phyloP scores from a whole-genome alignment of 768 basidiomycete genomes.

The Leccinum longicurvipes region DNA sequence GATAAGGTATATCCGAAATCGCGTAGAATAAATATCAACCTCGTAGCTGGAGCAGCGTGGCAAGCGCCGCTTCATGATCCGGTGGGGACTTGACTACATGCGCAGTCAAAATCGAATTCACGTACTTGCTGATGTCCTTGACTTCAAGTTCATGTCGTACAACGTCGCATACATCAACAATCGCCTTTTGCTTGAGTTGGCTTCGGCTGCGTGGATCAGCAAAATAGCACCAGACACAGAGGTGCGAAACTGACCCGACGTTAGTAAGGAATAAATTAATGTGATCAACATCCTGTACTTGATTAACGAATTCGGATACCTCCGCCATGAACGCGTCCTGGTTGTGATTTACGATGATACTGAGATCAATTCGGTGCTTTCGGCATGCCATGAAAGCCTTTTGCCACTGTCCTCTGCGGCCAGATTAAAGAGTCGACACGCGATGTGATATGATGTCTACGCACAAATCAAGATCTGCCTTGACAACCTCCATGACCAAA shows the following conservation, averaged over 20 bases:
- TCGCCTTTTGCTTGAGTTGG: conserved; percentile 50
- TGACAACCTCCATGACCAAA: conserved; percentile 82
- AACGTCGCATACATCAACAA: conserved; percentile 72
- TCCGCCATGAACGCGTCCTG: conserved; percentile 60
- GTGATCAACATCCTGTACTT: conserved; percentile 86
- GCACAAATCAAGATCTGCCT: conserved; percentile 66
- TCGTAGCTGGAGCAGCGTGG: conserved; percentile 70
- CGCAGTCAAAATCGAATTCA: conserved; percentile 89
- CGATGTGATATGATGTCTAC: neutral
- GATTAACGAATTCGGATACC: conserved; percentile 70
- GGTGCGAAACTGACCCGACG: conserved; percentile 56
- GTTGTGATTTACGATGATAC: conserved; percentile 81
- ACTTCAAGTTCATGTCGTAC: conserved; percentile 70
- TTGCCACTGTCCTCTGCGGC: conserved; percentile 64
- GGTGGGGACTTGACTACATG: conserved; percentile 90
- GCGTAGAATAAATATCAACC: conserved; percentile 42
- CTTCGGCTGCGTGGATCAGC: conserved; percentile 48
- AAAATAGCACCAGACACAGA: neutral
- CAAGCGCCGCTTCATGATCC: conserved; percentile 83
- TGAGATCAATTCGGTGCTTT: conserved; percentile 90
- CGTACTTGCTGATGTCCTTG: conserved; percentile 70
- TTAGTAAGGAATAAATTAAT: conserved; percentile 89
- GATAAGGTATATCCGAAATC: neutral
- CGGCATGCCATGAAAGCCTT: conserved; percentile 90
- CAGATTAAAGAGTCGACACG: neutral